Base-by-base conservation (phyloP, 2,329 filamentous ascomycete genomes). In the Sarocladiaceae sp. region DNA sequence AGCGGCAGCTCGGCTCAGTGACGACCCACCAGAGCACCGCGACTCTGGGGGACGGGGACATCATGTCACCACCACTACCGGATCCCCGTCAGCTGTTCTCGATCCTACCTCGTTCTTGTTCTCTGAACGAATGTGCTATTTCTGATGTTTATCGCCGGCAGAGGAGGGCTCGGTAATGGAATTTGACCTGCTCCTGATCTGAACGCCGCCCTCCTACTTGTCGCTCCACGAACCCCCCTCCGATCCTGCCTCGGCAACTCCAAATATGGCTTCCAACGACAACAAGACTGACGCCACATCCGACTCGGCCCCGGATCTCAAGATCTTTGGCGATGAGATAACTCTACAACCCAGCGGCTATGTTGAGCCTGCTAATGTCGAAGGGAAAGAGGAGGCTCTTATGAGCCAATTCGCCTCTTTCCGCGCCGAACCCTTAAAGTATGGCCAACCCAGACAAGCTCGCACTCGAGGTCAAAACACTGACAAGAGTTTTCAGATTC, bases 351-450 rank as follows among this genome's bases (percentile, higher is more conserved):
- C 87, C 8, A 83, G 83, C 58, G 86, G 86, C 54, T 88, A 80
- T 62, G 74, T 85, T 53, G 79, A 82, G 63, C 72, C 76, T 23
- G 65, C 74, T 54, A 64, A 75, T 56, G 75, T 72, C 39, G 82
- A 76, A 50, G 68, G 61, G 39, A 79, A 79, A 55, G 87, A 91
- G 60, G 80, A 86, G 64, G 84, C 84, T 18, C 72, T 92, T 59
- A 84, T 93, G 73, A 84, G 87, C 67, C 84, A 92, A 64, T 94
- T 94, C 78, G 88, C 89, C 47, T 87, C 91, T 42, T 97, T 97
- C 68, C 85, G 93, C 53, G 76, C 80, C 36, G 81, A 84, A 57
- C 83, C 83, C 26, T 69, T 86, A 15, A 80, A 83, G 75, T 82
- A 69, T 48, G 71, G 58, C 31, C 47, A 56, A 48, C 51, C 22